These are phyloP conservation scores for Cutaneotrichosporon sp. DNA, from an alignment of 1,284 basidiomycete species.

Conservation along the genomic window DNA sequence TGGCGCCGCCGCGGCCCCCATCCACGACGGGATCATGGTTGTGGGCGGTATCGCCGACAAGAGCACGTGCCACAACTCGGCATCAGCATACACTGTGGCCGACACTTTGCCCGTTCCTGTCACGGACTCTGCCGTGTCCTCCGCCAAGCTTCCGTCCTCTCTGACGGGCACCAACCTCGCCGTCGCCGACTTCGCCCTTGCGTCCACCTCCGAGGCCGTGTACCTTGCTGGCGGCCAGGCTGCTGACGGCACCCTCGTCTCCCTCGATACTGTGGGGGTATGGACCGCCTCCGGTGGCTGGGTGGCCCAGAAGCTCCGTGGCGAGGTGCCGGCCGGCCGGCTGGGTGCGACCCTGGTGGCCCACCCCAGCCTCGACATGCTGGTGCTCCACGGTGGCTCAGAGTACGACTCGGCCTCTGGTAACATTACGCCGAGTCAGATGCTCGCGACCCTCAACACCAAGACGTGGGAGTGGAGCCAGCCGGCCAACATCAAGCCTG, in stretches of 20 bases:
- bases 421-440: constrained; percentile 30
- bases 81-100: constrained; percentile 40
- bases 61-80: constrained; percentile 44
- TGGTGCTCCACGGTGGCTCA: constrained; percentile 49
- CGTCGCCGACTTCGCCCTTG: constrained; percentile 50
- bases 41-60: constrained; percentile 50
- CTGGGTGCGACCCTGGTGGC: constrained; percentile 49
- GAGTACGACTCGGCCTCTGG: constrained; percentile 23
- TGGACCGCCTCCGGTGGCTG: constrained; percentile 45
- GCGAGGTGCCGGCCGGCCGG: constrained; percentile 45
- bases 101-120: constrained; percentile 44
- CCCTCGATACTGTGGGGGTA: constrained; percentile 38
- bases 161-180: constrained; percentile 43
- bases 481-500: constrained; percentile 45
- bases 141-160: constrained; percentile 30
- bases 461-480: constrained; percentile 49
- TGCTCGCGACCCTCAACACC: constrained; percentile 48
- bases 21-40: constrained; percentile 39
- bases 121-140: constrained; percentile 25
- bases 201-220: constrained; percentile 31
- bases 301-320: constrained; percentile 38
- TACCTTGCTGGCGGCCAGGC: constrained; percentile 48
- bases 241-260: constrained; percentile 40
- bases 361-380: constrained; percentile 45
- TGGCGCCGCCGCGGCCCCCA: constrained; percentile 38